Conservation (phyloP, 169 alveolate species). For the Blepharisma undulans region DNA sequence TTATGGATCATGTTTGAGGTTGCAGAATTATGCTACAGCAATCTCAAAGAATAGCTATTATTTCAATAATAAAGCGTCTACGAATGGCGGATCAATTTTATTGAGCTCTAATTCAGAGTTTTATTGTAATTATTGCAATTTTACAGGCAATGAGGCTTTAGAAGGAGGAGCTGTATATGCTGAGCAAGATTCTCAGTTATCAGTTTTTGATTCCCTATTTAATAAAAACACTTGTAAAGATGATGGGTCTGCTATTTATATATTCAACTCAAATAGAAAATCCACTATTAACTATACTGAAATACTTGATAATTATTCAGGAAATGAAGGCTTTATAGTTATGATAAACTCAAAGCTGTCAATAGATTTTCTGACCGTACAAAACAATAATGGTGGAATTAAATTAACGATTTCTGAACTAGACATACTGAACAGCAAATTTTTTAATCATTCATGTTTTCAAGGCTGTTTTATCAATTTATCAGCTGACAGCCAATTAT, state of each 20-base stretch:
- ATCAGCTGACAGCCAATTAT: neutral
- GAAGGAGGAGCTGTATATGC: slow-evolving; percentile 22
- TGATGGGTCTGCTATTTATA: neutral
- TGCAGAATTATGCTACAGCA: neutral
- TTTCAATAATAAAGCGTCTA: neutral
- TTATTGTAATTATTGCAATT: neutral
- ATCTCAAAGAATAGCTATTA: neutral
- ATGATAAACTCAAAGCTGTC: neutral
- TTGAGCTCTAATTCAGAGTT: neutral
- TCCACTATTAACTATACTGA: neutral
- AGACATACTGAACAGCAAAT: neutral
- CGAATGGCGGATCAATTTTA: neutral
- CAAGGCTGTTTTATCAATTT: neutral
- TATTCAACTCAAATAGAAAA: neutral
- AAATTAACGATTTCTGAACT: neutral
- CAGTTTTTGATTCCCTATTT: neutral
- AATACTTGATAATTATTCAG: neutral
- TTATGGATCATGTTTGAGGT: neutral
- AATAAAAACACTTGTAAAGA: neutral
- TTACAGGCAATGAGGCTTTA: neutral
- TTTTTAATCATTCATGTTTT: neutral
- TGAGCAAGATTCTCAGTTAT: neutral
- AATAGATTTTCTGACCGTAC: neutral
- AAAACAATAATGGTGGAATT: neutral
- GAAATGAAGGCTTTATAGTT: neutral